Conservation (phyloP, 2,329 filamentous ascomycete species). For the Fusarium camptoceras region DNA sequence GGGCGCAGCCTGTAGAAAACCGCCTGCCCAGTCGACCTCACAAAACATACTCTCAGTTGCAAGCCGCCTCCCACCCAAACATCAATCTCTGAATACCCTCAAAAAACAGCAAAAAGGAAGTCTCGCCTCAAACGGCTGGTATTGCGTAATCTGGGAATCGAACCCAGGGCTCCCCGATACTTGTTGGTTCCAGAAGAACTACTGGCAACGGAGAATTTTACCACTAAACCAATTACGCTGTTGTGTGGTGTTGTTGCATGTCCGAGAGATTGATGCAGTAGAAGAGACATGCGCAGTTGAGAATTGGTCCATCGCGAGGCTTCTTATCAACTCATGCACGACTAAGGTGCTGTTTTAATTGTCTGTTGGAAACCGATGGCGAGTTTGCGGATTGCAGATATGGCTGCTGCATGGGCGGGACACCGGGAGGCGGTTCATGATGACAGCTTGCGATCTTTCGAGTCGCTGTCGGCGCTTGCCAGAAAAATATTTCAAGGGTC, state of each 20-base stretch:
- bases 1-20: not conserved
- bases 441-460: not conserved
- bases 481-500: not conserved
- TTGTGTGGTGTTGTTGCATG: not conserved
- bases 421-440: not conserved
- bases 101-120: not conserved
- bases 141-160: not conserved
- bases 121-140: rapidly evolving
- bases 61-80: not conserved
- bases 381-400: not conserved
- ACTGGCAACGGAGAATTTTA: not conserved
- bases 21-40: not conserved
- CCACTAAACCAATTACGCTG: not conserved
- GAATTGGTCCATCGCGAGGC: not conserved
- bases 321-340: not conserved
- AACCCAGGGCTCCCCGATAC: not conserved
- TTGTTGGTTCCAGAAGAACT: not conserved
- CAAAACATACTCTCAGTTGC: not conserved
- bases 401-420: not conserved
- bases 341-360: not conserved
- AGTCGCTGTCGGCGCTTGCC: not conserved
- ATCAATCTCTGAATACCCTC: not conserved
- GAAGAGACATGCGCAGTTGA: not conserved
- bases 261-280: not conserved
- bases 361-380: not conserved